Conservation (phyloP, 2,329 filamentous ascomycete species). For the Ascochyta fabae region DNA sequence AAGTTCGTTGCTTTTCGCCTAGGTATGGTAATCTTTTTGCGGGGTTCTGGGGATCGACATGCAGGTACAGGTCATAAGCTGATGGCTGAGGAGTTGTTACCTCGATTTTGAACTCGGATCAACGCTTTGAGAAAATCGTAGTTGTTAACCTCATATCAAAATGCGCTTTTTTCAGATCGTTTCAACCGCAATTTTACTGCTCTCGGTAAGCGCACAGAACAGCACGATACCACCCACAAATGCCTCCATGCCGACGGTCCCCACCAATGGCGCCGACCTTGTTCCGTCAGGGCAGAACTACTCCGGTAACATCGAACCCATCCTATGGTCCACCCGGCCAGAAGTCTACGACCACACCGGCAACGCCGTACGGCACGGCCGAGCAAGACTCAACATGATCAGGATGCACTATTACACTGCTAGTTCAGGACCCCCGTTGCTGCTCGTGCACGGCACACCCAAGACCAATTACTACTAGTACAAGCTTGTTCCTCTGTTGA, state of each 20-base stretch:
- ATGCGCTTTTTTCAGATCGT: not conserved
- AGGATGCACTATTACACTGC: conserved; percentile 19
- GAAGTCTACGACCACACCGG: conserved; percentile 21
- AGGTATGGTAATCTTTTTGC: not conserved
- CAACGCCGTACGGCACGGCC: conserved; percentile 16
- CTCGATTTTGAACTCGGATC: not conserved
- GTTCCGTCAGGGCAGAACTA: conserved; percentile 13
- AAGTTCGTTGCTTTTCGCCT: not conserved
- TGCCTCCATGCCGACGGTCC: conserved; percentile 8
- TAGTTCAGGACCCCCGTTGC: conserved; percentile 12
- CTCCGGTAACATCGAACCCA: conserved; percentile 16
- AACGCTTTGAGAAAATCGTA: not conserved
- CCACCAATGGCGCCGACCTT: conserved; percentile 11
- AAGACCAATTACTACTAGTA: conserved; percentile 41
- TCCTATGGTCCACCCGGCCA: conserved; percentile 13
- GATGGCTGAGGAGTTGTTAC: not conserved
- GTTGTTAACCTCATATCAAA: not conserved
- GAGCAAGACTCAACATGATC: conserved; percentile 17
- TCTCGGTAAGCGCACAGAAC: conserved; percentile 1
- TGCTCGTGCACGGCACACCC: conserved; percentile 17
- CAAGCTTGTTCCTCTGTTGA: conserved; percentile 41
- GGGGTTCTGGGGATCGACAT: conserved; percentile 2
- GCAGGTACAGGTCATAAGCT: conserved; percentile 7
- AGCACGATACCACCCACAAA: conserved; percentile 4
- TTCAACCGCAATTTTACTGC: not conserved